Evolutionary conservation across 2,329 filamentous ascomycete species (phyloP).

Genomic region (Hymenotorrendiella dingleyae): DNA sequence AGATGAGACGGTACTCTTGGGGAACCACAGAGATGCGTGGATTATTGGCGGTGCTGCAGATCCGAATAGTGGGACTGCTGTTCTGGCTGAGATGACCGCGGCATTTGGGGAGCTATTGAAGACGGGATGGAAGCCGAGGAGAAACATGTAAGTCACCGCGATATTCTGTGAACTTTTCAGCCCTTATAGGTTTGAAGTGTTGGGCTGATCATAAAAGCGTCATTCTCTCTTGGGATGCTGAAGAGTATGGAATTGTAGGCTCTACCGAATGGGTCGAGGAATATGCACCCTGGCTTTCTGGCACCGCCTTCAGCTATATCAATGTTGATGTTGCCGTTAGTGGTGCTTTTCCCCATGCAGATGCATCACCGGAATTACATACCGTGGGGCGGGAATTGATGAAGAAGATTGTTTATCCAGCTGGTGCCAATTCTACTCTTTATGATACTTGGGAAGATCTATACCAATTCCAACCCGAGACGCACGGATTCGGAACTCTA

Average conservation of each 20-base stretch:
- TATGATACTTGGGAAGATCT: constrained; percentile 16
- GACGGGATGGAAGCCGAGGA: constrained; percentile 70
- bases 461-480: background rate
- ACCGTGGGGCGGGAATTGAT: background rate
- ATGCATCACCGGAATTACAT: constrained; percentile 1
- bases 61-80: constrained; percentile 72
- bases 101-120: constrained; percentile 63
- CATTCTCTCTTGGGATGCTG: constrained; percentile 65
- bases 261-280: constrained; percentile 82
- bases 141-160: constrained; percentile 70
- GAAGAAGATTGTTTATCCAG: constrained; percentile 31
- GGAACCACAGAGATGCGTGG: constrained; percentile 85
- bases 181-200: too few relatives aligned
- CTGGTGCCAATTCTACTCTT: constrained; percentile 34
- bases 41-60: constrained; percentile 68
- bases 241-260: constrained; percentile 72
- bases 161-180: too few relatives aligned
- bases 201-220: constrained; percentile 34
- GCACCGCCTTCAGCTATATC: constrained; percentile 29
- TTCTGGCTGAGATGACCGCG: constrained; percentile 67
- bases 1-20: constrained; percentile 77
- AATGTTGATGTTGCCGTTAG: constrained; percentile 10
- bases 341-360: background rate
- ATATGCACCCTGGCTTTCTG: constrained; percentile 64
- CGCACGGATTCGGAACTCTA: constrained; percentile 34